Percentiles rank a stretch among this genome's conserved stretches.
phyloP scores from a whole-genome alignment of 225 moss, liverwort and hornwort species.

The Polytrichum formosum region DNA sequence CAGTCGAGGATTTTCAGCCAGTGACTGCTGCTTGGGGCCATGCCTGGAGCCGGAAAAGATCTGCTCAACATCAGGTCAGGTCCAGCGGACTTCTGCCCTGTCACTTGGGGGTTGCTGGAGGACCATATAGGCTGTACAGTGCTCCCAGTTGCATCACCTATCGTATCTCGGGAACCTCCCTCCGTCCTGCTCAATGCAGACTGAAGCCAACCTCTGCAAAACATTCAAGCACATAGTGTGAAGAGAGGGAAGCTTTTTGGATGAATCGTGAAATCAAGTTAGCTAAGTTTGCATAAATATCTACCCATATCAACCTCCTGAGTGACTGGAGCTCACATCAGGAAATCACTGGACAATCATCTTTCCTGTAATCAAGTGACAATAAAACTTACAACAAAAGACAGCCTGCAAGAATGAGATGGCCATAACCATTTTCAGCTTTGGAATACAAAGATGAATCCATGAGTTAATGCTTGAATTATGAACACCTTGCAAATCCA shows the following conservation, averaged over 20 bases:
- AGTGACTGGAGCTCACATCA: no score
- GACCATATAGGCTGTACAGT: not conserved
- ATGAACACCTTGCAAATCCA: no score
- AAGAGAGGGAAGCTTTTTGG: no score
- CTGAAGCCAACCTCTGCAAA: constrained; percentile 15
- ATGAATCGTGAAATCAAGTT: no score
- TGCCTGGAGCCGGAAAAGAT: constrained; percentile 4
- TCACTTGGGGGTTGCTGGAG: constrained; percentile 6
- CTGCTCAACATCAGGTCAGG: constrained; percentile 13
- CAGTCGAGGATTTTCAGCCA: constrained; percentile 13
- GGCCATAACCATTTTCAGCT: no score
- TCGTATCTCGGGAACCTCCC: not conserved
- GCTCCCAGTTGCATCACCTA: constrained; percentile 5
- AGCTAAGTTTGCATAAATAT: no score
- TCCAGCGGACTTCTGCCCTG: constrained; percentile 2
- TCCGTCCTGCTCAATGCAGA: constrained; percentile 9
- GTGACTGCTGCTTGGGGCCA: constrained; percentile 5
- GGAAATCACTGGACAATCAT: no score
- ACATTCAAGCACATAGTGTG: not conserved
- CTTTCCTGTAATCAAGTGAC: no score
- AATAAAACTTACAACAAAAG: no score
- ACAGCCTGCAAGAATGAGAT: no score
- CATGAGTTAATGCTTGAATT: no score
- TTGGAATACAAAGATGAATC: not conserved
- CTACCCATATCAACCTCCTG: no score